Evolutionary conservation across 1,139 yeast species (phyloP), one percentile per base, ranked within the genome.

Genomic region (Kodamaea ohmeri): DNA sequence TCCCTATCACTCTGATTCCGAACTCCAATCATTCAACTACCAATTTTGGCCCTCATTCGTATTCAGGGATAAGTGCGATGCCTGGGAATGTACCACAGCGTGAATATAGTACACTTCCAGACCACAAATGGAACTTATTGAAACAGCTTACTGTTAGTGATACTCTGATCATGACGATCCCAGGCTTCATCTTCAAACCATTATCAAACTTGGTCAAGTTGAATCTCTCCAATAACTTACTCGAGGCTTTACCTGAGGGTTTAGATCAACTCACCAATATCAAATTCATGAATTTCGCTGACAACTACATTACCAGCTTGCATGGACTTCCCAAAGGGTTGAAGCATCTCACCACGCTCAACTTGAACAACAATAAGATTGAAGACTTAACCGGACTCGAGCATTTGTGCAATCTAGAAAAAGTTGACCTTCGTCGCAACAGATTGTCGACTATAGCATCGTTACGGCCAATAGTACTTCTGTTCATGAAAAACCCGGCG

Each of bases 81-180:
- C 22, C 20, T 4, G 16, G n/a, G 14, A 7, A 11, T 16, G 18
- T 4, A 8, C 32, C 26, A 18, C 36, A 19, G 14, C 47, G 46
- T 15, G 48, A 49, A 30, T 56, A 57, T 38, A 55, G 51, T 21
- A 41, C 45, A n/a, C 56, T 71, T 28, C 62, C 70, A 11, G 71
- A 71, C 7, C 41, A 52, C 17, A 73, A 72, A 49, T 80, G 87
- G 87, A 62, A 65, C 20, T 63, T 67, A 21, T 59, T 80, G 34
- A 75, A 76, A 42, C 83, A 80, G 55, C 61, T 80, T 32, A 76
- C 82, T 2, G 65, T 81, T 6, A 57, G 78, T 0, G 83, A 79
- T 39, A 74, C 80, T 30, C 73, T 76, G 19, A 72, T 80, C 15
- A 56, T 70, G 0, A 51, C 60, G 6, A 65, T 81, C 15, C 69